Evolutionary conservation across 495 filamentous ascomycete species (phyloP).

Genomic region (Hypoxylon lenormandii): DNA sequence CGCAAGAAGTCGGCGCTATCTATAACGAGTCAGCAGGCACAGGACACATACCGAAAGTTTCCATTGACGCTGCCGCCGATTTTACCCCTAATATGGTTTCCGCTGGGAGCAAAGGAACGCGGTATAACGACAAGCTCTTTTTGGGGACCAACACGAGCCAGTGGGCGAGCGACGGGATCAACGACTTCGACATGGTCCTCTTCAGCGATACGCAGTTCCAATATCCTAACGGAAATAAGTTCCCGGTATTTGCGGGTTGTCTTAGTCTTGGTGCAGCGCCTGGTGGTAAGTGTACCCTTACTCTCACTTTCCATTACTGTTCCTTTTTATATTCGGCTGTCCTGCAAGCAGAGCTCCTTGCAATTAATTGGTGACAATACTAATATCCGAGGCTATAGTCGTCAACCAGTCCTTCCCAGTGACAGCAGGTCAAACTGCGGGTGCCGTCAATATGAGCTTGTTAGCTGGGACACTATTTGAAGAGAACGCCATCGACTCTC

Average conservation of each 20-base stretch:
- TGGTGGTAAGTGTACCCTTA: conserved; percentile 17
- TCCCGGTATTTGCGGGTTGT: conserved; percentile 29
- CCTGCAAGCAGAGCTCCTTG: no score
- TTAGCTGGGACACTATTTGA: conserved; percentile 19
- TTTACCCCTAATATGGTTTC: conserved; percentile 2
- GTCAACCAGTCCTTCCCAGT: conserved; percentile 23
- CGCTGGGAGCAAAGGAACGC: not conserved
- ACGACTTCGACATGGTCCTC: conserved; percentile 25
- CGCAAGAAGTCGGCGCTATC: conserved; percentile 23
- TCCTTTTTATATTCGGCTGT: no score
- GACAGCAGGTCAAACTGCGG: conserved; percentile 1
- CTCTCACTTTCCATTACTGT: no score
- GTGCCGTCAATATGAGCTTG: conserved; percentile 26
- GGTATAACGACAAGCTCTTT: conserved; percentile 7
- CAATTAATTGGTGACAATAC: no score
- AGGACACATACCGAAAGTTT: conserved; percentile 1
- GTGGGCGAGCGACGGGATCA: conserved; percentile 11
- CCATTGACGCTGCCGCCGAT: not conserved
- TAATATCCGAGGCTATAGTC: conserved; percentile 5
- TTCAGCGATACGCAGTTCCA: conserved; percentile 15
- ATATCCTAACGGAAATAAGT: conserved; percentile 25
- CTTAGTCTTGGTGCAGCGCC: conserved; percentile 29
- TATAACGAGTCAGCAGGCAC: conserved; percentile 20
- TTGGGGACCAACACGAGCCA: conserved; percentile 17
- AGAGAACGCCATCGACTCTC: conserved; percentile 25